phyloP scores from a whole-genome alignment of 257 asterid species.

The Fraxinus anomala region DNA sequence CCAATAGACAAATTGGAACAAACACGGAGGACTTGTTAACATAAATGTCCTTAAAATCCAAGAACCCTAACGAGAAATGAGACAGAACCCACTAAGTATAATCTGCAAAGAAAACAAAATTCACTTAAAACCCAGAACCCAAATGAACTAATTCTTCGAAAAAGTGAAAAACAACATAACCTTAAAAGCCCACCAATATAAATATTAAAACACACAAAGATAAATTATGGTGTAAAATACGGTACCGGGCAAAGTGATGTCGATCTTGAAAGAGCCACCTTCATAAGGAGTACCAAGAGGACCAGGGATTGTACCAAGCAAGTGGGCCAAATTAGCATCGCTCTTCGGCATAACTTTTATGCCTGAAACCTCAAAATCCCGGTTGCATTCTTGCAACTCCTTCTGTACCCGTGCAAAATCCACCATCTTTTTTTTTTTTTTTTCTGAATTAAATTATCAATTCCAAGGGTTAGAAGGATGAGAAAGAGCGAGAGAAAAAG shows the following conservation, averaged over 20 bases:
- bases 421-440: conserved; percentile 44
- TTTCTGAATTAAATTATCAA: not conserved
- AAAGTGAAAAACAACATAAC: conserved; percentile 7
- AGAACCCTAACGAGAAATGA: not conserved
- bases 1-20: not conserved
- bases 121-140: conserved; percentile 7
- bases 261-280: conserved; percentile 92
- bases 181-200: not conserved
- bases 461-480: not conserved
- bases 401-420: conserved; percentile 90
- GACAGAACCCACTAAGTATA: conserved; percentile 14
- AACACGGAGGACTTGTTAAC: not conserved
- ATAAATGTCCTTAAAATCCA: not conserved
- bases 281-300: conserved; percentile 90
- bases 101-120: conserved; percentile 1
- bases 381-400: conserved; percentile 84
- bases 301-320: conserved; percentile 89
- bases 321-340: conserved; percentile 60
- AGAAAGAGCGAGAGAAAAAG: not conserved
- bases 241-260: conserved; percentile 75
- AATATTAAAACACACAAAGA: not conserved
- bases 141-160: not conserved
- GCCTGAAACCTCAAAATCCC: conserved; percentile 76
- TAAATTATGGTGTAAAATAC: not conserved
- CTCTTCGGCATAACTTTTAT: conserved; percentile 64